Percentiles rank a stretch among this genome's conserved stretches.
phyloP scores from a whole-genome alignment of 768 basidiomycete species.

The Clitopilus passeckerianus region DNA sequence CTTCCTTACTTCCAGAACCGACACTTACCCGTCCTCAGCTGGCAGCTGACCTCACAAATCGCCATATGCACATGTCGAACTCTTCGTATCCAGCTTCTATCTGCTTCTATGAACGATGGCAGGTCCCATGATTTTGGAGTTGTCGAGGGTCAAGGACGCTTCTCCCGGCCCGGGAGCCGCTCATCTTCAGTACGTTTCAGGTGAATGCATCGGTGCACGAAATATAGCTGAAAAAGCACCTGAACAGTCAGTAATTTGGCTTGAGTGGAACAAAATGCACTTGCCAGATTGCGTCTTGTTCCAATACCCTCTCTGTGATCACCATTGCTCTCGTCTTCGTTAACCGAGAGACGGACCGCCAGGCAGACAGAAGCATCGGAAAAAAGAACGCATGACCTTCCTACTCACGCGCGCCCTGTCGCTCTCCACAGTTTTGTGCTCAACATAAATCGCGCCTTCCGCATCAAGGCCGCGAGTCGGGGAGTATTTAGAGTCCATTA shows the following conservation, averaged over 20 bases:
- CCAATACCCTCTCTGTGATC: too few species aligned
- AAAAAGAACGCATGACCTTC: slow-evolving; percentile 5
- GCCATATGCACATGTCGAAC: neutral
- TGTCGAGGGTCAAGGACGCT: neutral
- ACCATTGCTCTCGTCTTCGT: neutral
- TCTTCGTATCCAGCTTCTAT: too few species aligned
- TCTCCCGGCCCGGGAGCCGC: neutral
- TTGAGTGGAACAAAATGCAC: neutral
- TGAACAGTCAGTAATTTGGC: too few species aligned
- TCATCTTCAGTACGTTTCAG: neutral
- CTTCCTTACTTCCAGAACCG: too few species aligned
- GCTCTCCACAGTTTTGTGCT: slow-evolving; percentile 2
- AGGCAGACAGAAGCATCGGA: neutral
- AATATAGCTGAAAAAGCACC: neutral
- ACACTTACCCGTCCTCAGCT: too few species aligned
- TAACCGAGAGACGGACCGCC: neutral
- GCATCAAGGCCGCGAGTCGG: slow-evolving; percentile 9
- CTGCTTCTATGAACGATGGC: neutral
- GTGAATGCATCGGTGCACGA: neutral
- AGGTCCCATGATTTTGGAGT: neutral
- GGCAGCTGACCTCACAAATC: neutral
- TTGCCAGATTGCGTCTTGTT: too few species aligned
- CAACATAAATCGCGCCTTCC: slow-evolving; percentile 6
- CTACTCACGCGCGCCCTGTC: slow-evolving; percentile 6
- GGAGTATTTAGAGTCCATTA: slow-evolving; percentile 5